Base-by-base conservation (phyloP, 2,329 filamentous ascomycete species). In the Fusarium compactum region DNA sequence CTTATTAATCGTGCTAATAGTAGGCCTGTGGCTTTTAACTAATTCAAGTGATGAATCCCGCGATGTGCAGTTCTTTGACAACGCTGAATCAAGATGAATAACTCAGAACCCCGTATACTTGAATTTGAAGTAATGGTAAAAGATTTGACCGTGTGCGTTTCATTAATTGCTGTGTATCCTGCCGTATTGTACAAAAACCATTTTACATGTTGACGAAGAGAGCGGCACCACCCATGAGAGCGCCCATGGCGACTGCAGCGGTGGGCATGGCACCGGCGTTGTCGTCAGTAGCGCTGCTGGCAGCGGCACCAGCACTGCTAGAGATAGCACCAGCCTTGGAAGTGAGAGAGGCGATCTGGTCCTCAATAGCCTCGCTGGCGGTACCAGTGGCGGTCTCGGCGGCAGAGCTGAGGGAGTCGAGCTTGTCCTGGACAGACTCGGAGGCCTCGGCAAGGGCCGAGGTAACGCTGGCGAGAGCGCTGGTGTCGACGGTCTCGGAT, bases 211-310 rank as follows among this genome's bases (percentile, higher is more conserved):
- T 84, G 73, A 76, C 80, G 50, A 85, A 68, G 53, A 84, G 61
- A 53, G 82, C 84, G 5, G 81, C 83, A 71, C 83, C 84, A 25
- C 83, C 84, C 51, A 85, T 76, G 62, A 86, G 77, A 25, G 83
- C 84, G 32, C 83, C 83, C 48, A 86, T 76, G 22, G 80, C 83
- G 44, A 85, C 70, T 29, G 80, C 82, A 29, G 78, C 84, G 18
- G 82, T 84, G 66, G 79, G 80, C 58, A 75, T 72, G 47, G 80
- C 75, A 50, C 75, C 78, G 9, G 79, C 79, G 58, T 74, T 69
- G 56, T 73, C 65, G 47, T 70, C 68, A 44, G 65, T 68, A 30
- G 72, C 72, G 27, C 55, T 67, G 60, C 53, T 66, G 29, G 45
- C 63, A 22, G 55, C 60, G 16, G 56, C 53, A 58, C 58, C 54